phyloP scores from a whole-genome alignment of 768 basidiomycete species.

The Russula abietina region DNA sequence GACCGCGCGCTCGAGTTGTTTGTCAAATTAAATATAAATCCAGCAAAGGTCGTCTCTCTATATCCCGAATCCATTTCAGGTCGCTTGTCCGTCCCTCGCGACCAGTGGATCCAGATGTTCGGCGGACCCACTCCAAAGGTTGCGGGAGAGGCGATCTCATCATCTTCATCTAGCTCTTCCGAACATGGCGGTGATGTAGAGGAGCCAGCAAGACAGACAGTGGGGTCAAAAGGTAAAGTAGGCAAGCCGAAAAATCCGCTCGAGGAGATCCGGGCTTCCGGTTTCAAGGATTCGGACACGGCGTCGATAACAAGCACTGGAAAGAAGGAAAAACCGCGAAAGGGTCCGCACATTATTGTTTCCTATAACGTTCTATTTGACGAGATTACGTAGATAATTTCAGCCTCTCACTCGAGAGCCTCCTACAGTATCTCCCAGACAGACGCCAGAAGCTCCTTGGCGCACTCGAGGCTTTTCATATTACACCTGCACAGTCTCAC shows the following conservation, averaged over 20 bases:
- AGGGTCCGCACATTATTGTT: slow-evolving; percentile 28
- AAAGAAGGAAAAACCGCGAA: slow-evolving; percentile 11
- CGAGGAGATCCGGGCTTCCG: slow-evolving; percentile 43
- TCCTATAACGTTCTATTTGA: background rate
- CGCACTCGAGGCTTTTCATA: slow-evolving; percentile 63
- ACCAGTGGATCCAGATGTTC: slow-evolving; percentile 75
- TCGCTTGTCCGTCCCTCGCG: slow-evolving; percentile 59
- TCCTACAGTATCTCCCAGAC: slow-evolving; percentile 84
- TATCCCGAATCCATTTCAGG: slow-evolving; percentile 82
- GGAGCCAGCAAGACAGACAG: slow-evolving; percentile 11
- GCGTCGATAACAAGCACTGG: slow-evolving; percentile 40
- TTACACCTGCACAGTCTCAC: slow-evolving; percentile 65
- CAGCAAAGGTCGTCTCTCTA: slow-evolving; percentile 86
- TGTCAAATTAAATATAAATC: slow-evolving; percentile 83
- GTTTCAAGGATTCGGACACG: slow-evolving; percentile 57
- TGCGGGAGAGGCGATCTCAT: slow-evolving; percentile 27
- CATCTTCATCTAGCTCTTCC: slow-evolving; percentile 13
- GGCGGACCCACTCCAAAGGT: slow-evolving; percentile 53
- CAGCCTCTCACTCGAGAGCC: slow-evolving; percentile 74
- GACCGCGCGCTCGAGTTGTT: slow-evolving; percentile 82
- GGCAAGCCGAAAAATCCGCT: slow-evolving; percentile 51
- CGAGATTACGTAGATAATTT: slow-evolving; percentile 43
- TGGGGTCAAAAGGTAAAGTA: slow-evolving; percentile 35
- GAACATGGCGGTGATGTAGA: slow-evolving; percentile 13
- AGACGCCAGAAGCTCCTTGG: slow-evolving; percentile 80